Conservation (phyloP, 495 filamentous ascomycete species). For the Staphylotrichum longicolle region DNA sequence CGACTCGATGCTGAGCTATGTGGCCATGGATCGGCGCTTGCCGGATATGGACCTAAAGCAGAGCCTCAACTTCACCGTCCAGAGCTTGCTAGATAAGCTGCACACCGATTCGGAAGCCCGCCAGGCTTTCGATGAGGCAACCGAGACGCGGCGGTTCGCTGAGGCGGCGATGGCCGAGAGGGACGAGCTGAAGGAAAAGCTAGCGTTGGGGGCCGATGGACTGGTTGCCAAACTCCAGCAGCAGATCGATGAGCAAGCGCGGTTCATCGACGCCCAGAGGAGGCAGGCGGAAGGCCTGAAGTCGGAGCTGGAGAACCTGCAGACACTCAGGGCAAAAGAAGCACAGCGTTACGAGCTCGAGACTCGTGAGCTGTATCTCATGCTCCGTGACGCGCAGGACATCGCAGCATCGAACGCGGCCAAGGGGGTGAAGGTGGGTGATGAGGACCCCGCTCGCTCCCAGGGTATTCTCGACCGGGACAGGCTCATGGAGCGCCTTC, state of each 20-base stretch:
- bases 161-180: slow-evolving; percentile 94
- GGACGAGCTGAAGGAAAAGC: slow-evolving; percentile 90
- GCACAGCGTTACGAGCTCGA: slow-evolving; percentile 93
- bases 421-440: slow-evolving; percentile 59
- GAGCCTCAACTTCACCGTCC: slow-evolving; percentile 94
- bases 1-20: slow-evolving; percentile 96
- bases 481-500: slow-evolving; percentile 83
- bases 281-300: slow-evolving; percentile 85
- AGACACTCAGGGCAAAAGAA: slow-evolving; percentile 83
- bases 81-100: slow-evolving; percentile 88
- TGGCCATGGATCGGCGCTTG: slow-evolving; percentile 94
- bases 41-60: slow-evolving; percentile 98
- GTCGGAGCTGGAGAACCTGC: slow-evolving; percentile 82
- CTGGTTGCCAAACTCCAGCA: slow-evolving; percentile 89
- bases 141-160: slow-evolving; percentile 84
- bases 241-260: slow-evolving; percentile 86
- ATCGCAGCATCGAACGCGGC: slow-evolving; percentile 83
- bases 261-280: slow-evolving; percentile 82
- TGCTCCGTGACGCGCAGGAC: slow-evolving; percentile 97
- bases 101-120: slow-evolving; percentile 95
- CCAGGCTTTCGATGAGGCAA: slow-evolving; percentile 83
- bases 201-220: slow-evolving; percentile 91
- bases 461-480: slow-evolving; percentile 91
- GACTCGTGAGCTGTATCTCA: slow-evolving; percentile 93
- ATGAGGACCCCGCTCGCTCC: slow-evolving; percentile 72